Conservation (phyloP, 805 yeast species). For the Maudiozyma serrabonitensis region DNA sequence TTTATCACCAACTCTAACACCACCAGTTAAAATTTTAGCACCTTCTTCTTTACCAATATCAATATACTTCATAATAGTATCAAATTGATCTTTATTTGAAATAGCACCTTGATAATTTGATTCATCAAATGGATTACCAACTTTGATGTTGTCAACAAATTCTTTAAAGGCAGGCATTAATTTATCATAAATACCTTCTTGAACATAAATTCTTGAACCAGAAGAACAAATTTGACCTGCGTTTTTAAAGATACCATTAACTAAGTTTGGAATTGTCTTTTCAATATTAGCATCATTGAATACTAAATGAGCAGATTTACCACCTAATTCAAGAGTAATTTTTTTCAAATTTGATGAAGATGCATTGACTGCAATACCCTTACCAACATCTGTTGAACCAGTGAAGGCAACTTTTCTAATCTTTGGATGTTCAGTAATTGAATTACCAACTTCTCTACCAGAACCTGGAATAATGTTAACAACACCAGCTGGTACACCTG, state of each 20-base stretch:
- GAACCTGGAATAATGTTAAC: slow-evolving; percentile 66
- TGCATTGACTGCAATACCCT: slow-evolving; percentile 57
- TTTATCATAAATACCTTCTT: slow-evolving; percentile 60
- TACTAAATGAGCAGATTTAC: slow-evolving; percentile 71
- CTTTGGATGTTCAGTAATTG: slow-evolving; percentile 57
- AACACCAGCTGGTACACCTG: slow-evolving; percentile 69
- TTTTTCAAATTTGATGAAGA: slow-evolving; percentile 67
- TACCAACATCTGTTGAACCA: slow-evolving; percentile 73
- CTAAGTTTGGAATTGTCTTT: slow-evolving; percentile 40
- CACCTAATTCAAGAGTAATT: slow-evolving; percentile 75
- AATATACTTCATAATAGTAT: slow-evolving; percentile 58
- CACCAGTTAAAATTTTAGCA: slow-evolving; percentile 62
- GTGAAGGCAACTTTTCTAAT: slow-evolving; percentile 73
- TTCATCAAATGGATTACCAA: slow-evolving; percentile 69
- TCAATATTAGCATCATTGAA: slow-evolving; percentile 59
- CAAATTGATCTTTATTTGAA: slow-evolving; percentile 58
- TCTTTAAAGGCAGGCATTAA: slow-evolving; percentile 48
- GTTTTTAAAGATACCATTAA: slow-evolving; percentile 64
- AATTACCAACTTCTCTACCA: slow-evolving; percentile 64
- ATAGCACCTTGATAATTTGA: slow-evolving; percentile 69
- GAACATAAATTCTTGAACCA: slow-evolving; percentile 70
- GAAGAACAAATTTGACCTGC: slow-evolving; percentile 81
- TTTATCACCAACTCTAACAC: slow-evolving; percentile 51
- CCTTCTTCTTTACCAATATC: slow-evolving; percentile 59
- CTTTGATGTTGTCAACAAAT: slow-evolving; percentile 50